phyloP scores from a whole-genome alignment of 2,329 filamentous ascomycete species.

The Colletotrichum ledebouriae region DNA sequence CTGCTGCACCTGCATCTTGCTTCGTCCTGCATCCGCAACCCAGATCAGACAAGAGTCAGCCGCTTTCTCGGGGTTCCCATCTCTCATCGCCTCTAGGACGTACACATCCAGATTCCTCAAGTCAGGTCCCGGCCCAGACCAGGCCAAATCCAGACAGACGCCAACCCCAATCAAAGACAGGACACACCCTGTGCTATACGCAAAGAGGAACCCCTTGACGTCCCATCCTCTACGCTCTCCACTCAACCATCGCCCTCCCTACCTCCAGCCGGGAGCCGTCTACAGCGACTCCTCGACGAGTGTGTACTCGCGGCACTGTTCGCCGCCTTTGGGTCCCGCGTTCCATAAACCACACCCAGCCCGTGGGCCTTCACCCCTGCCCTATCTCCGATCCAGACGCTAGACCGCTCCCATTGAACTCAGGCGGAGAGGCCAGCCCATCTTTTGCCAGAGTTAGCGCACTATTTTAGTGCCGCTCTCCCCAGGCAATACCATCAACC shows the following conservation, averaged over 20 bases:
- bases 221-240: conserved; percentile 34
- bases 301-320: conserved; percentile 38
- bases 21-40: conserved; percentile 26
- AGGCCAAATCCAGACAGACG: conserved; percentile 39
- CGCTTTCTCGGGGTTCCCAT: conserved; percentile 31
- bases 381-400: conserved; percentile 44
- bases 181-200: conserved; percentile 40
- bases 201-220: conserved; percentile 38
- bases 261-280: conserved; percentile 2
- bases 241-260: conserved; percentile 30
- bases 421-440: conserved; percentile 43
- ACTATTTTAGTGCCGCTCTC: conserved; percentile 45
- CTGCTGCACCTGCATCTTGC: conserved; percentile 24
- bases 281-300: conserved; percentile 20
- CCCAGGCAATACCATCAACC: conserved; percentile 42
- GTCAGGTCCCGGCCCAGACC: conserved; percentile 37
- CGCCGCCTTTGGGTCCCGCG: conserved; percentile 36
- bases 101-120: conserved; percentile 11
- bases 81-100: conserved; percentile 10
- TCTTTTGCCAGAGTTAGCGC: conserved; percentile 42
- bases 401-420: conserved; percentile 43
- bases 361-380: conserved; percentile 33
- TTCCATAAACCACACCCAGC: conserved; percentile 38
- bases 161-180: conserved; percentile 36
- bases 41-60: conserved; percentile 41